phyloP scores from a whole-genome alignment of 805 yeast species.

The Brettanomyces naardenensis region DNA sequence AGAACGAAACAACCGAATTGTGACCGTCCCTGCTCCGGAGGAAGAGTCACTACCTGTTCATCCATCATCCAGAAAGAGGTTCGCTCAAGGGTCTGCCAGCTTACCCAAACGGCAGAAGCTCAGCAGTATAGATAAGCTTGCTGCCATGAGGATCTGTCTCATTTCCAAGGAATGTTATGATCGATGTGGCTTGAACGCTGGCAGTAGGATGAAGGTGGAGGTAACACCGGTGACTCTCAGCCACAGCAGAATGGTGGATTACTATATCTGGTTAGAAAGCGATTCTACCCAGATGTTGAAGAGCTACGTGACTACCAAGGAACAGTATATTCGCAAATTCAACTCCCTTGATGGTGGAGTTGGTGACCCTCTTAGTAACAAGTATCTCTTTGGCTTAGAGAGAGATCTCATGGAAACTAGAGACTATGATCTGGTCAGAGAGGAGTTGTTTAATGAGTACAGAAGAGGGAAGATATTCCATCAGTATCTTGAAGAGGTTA shows the following conservation, averaged over 20 bases:
- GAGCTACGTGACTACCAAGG: conserved; percentile 7
- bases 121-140: conserved; percentile 8
- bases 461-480: conserved; percentile 18
- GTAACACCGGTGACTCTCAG: neutral
- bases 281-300: conserved; percentile 1
- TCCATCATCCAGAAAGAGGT: neutral
- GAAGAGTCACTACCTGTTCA: neutral
- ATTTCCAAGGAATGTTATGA: conserved; percentile 8
- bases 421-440: conserved; percentile 25
- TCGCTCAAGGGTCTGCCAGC: neutral
- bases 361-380: conserved; percentile 3
- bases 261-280: conserved; percentile 1
- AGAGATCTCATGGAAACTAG: conserved; percentile 26
- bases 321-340: conserved; percentile 7
- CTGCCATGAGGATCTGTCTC: conserved; percentile 12
- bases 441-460: conserved; percentile 19
- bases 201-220: neutral
- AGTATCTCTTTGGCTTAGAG: conserved; percentile 13
- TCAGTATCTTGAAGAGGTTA: conserved; percentile 18
- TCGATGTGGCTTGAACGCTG: neutral
- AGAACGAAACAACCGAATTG: too few relatives aligned
- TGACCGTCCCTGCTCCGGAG: neutral
- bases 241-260: neutral
- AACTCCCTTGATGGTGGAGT: conserved; percentile 2
- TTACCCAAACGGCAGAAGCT: neutral